Percentiles rank a stretch among this genome's conserved stretches.
Conservation (phyloP, 129 eudicot genomes). For the Pulicaria dysenterica region DNA sequence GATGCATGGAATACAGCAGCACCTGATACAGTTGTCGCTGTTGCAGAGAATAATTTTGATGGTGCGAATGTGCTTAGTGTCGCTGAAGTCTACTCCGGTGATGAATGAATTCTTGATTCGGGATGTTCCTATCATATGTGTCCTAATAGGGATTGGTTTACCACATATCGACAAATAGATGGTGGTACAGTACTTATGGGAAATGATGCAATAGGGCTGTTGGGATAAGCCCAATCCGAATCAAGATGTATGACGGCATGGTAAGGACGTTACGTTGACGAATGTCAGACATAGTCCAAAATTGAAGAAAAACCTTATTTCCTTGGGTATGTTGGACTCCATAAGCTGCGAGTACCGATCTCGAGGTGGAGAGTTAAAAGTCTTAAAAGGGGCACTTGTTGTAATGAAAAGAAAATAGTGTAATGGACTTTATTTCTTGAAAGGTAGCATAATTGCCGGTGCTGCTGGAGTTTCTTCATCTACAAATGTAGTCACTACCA, state of each 20-base stretch:
- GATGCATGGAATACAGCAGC: too few species aligned
- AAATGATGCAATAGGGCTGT: conserved; percentile 20
- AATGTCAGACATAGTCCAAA: too few species aligned
- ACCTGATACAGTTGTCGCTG: too few species aligned
- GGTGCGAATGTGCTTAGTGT: too few species aligned
- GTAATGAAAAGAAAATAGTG: too few species aligned
- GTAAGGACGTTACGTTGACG: conserved; percentile 17
- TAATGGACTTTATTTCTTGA: too few species aligned
- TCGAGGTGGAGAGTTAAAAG: too few species aligned
- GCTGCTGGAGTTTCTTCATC: neutral
- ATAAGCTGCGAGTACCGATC: too few species aligned
- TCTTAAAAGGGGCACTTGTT: too few species aligned
- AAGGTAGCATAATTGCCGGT: neutral
- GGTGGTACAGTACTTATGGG: conserved; percentile 19
- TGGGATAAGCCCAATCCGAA: conserved; percentile 12
- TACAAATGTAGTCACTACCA: neutral
- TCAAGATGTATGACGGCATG: conserved; percentile 21
- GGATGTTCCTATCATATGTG: conserved; percentile 9
- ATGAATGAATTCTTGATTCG: neutral
- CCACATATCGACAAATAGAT: neutral
- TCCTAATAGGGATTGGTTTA: neutral
- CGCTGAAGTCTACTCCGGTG: neutral
- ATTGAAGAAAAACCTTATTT: too few species aligned
- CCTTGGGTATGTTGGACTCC: too few species aligned
- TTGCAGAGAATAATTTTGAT: too few species aligned